These are phyloP conservation scores for Durusdinium trenchii DNA, from an alignment of 73 alveolate species.

Conservation along the genomic window DNA sequence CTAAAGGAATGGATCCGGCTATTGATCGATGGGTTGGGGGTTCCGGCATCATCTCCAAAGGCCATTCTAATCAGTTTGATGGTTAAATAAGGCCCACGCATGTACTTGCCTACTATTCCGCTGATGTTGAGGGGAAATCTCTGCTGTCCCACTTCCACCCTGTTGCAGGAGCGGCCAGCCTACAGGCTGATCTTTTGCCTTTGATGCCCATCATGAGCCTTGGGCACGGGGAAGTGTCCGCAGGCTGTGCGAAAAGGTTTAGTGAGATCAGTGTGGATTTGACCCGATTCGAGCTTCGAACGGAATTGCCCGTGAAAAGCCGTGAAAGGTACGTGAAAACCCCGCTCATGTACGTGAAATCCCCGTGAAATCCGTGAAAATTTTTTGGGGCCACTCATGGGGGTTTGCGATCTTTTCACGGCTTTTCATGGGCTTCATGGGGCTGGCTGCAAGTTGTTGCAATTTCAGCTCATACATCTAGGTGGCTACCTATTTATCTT, in stretches of 20 bases:
- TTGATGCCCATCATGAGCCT: not conserved
- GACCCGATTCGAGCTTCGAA: no score
- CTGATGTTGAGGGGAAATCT: no score
- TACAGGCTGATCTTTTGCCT: not conserved
- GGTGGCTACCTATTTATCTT: no score
- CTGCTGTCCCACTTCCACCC: not conserved
- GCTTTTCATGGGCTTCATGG: not conserved
- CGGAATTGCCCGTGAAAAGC: not conserved
- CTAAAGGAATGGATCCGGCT: not conserved
- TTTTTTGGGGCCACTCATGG: no score
- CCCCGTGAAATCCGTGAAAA: slow-evolving; percentile 1
- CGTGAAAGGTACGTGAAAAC: not conserved
- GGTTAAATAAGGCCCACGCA: no score
- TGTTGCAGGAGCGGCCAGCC: not conserved
- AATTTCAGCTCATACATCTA: no score
- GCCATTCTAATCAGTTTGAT: not conserved
- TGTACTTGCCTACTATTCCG: no score
- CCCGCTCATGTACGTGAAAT: not conserved
- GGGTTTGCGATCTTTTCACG: not conserved
- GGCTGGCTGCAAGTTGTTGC: not conserved
- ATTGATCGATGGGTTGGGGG: not conserved
- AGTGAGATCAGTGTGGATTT: no score
- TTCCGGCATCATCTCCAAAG: not conserved
- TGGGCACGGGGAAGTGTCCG: not conserved
- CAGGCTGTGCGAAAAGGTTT: not conserved